phyloP scores from a whole-genome alignment of 345 rosid genomes.

The Hibiscus syriacus region DNA sequence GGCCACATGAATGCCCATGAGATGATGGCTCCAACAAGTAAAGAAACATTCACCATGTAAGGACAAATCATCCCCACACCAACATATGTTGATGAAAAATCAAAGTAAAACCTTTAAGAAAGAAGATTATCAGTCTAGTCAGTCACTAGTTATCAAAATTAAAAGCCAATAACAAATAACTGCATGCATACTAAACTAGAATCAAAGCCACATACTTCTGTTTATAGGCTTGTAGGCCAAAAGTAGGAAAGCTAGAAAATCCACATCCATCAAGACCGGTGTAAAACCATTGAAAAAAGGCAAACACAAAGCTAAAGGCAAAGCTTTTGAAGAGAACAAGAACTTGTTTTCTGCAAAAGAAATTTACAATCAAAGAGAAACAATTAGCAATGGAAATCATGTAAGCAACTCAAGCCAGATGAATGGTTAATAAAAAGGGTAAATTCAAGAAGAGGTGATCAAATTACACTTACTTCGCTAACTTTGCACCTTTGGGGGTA shows the following conservation, averaged over 20 bases:
- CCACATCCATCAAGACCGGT: conserved; percentile 62
- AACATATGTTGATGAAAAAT: conserved; percentile 79
- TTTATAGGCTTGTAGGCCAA: conserved; percentile 55
- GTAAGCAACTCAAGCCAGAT: no score
- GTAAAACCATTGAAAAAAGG: conserved; percentile 66
- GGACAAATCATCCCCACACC: conserved; percentile 97
- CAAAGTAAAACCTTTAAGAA: conserved; percentile 66
- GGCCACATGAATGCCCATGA: conserved; percentile 97
- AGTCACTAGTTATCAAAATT: not conserved
- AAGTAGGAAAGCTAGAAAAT: conserved; percentile 65
- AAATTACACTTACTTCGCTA: conserved; percentile 56
- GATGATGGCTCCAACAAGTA: conserved; percentile 67
- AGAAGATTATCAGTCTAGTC: not conserved
- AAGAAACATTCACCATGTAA: conserved; percentile 68
- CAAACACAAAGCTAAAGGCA: conserved; percentile 39
- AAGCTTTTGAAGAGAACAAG: conserved; percentile 37
- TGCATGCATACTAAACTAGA: no score
- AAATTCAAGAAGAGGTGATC: not conserved
- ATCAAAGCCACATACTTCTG: conserved; percentile 40
- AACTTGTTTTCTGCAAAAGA: conserved; percentile 44
- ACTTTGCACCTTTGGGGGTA: conserved; percentile 83
- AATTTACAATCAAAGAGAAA: not conserved
- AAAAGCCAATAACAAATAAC: not conserved
- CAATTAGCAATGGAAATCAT: no score
- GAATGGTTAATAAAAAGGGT: no score